Conservation (phyloP, 176 grass and related monocot genomes). For the Themeda triandra region DNA sequence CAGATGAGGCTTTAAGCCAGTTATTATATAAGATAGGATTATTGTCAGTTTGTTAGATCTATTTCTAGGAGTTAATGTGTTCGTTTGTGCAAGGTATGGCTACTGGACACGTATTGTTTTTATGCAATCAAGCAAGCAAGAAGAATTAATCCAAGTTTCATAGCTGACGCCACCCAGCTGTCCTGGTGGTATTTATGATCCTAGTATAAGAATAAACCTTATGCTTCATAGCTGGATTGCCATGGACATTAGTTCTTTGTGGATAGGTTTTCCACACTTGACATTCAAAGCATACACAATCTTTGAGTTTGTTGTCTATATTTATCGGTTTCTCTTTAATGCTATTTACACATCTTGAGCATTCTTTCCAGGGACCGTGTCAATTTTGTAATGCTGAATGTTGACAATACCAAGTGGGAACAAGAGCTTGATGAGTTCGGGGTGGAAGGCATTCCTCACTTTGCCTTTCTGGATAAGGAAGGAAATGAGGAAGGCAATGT, state of each 20-base stretch:
- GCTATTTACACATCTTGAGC: not conserved
- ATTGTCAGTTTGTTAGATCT: not conserved
- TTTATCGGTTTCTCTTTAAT: not conserved
- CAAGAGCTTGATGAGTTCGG: conserved; percentile 98
- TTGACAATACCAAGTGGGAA: conserved; percentile 98
- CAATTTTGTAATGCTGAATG: conserved; percentile 99
- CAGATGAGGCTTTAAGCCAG: not conserved
- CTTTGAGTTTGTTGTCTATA: not conserved
- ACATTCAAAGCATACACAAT: not conserved
- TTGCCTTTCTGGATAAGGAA: conserved; percentile 88
- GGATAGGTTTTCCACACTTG: not conserved
- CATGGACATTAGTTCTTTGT: not conserved
- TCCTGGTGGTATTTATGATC: not conserved
- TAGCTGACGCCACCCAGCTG: not conserved
- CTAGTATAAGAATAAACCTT: not conserved
- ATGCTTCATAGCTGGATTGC: not conserved
- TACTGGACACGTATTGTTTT: not conserved
- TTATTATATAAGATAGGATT: not conserved
- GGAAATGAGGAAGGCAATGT: conserved; percentile 96
- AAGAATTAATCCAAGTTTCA: not conserved
- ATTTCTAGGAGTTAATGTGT: not conserved
- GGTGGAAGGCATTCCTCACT: conserved; percentile 94
- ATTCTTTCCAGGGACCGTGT: conserved; percentile 55
- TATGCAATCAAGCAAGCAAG: not conserved
- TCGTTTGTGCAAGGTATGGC: not conserved